Conservation (phyloP, 768 basidiomycete genomes). For the Psilocybe azurescens region DNA sequence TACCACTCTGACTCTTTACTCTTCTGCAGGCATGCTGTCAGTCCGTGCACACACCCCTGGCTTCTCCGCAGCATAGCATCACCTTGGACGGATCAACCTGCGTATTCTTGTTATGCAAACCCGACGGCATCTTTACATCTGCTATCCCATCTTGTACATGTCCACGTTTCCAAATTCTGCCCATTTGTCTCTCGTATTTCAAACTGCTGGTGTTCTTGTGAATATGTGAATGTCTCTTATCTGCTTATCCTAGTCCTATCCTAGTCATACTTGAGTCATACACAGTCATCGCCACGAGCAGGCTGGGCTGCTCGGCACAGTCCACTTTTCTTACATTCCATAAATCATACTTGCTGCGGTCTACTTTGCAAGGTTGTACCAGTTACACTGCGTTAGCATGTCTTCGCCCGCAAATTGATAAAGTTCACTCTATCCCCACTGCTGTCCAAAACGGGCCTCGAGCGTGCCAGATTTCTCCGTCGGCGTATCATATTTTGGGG, state of each 20-base stretch:
- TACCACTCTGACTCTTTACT: not conserved
- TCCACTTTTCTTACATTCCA: not conserved
- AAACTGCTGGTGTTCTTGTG: not conserved
- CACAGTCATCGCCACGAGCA: not conserved
- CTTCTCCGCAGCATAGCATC: constrained; percentile 4
- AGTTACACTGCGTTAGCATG: not conserved
- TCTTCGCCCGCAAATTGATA: not conserved
- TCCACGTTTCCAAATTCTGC: not conserved
- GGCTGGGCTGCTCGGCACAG: not conserved
- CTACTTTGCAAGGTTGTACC: not conserved
- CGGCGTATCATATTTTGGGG: not conserved
- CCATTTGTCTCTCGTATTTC: not conserved
- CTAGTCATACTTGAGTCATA: not conserved
- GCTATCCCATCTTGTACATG: constrained; percentile 2
- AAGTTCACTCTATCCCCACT: not conserved
- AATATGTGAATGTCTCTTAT: not conserved
- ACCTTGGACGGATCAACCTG: constrained; percentile 5
- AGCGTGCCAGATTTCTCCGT: not conserved
- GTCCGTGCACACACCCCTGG: not conserved
- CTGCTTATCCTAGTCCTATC: not conserved
- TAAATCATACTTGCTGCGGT: not conserved
- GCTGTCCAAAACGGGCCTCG: not conserved
- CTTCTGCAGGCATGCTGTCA: not conserved
- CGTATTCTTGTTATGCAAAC: not conserved
- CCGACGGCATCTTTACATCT: not conserved